Percentiles rank a stretch among this genome's conserved stretches.
phyloP scores from a whole-genome alignment of 805 yeast species.

The Kluyveromyces aestuarii region DNA sequence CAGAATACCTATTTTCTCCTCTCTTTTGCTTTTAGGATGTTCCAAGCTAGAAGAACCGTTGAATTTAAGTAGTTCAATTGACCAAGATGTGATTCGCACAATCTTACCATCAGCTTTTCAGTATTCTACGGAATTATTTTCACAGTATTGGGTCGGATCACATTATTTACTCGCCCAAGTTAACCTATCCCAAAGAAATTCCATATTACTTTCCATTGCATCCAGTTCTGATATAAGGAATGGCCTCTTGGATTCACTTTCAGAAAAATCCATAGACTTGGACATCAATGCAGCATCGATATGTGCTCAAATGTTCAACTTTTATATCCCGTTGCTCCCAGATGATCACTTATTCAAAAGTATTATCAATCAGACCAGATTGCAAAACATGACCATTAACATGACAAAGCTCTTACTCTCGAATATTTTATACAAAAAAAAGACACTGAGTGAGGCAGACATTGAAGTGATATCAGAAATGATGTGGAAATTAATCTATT shows the following conservation, averaged over 20 bases:
- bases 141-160: not conserved
- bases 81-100: not conserved
- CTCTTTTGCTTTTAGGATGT: not conserved
- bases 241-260: not conserved
- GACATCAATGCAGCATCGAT: not conserved
- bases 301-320: conserved; percentile 1
- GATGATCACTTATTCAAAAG: conserved; percentile 1
- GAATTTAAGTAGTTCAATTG: not conserved
- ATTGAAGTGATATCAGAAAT: not conserved
- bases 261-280: not conserved
- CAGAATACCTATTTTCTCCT: not conserved
- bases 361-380: not conserved
- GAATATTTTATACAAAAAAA: not conserved
- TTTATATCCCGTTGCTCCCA: conserved; percentile 1
- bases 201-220: not conserved
- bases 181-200: not conserved
- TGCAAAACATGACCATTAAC: not conserved
- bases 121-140: not conserved
- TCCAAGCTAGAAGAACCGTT: not conserved
- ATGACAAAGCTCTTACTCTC: not conserved
- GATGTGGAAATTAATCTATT: conserved; percentile 2
- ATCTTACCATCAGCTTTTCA: not conserved
- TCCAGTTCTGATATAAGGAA: not conserved
- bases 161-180: not conserved
- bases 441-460: not conserved